phyloP scores from a whole-genome alignment of 257 asterid genomes.

The Solanum neorickii region DNA sequence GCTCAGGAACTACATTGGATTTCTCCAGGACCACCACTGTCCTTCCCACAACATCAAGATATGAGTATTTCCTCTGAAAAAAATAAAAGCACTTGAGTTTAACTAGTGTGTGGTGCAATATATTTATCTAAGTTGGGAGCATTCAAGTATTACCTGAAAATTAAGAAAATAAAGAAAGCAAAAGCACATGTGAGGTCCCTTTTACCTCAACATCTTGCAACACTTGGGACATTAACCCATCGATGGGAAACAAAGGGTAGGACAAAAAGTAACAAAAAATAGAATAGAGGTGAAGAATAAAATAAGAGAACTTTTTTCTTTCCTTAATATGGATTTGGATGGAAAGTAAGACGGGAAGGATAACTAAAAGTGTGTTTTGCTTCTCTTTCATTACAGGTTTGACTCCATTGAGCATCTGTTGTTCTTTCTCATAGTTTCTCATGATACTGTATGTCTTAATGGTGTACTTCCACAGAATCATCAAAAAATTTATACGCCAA shows the following conservation, averaged over 20 bases:
- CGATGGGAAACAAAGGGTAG: neutral
- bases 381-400: neutral
- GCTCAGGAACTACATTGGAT: conserved; percentile 90
- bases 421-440: neutral
- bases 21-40: conserved; percentile 87
- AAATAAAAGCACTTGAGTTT: conserved; percentile 18
- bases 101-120: neutral
- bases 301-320: neutral
- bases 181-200: neutral
- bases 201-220: neutral
- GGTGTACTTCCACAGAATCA: neutral
- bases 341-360: neutral
- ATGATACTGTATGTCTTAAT: neutral
- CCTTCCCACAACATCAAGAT: conserved; percentile 94
- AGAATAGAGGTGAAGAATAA: neutral
- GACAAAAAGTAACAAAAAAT: neutral
- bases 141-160: neutral
- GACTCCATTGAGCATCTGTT: neutral
- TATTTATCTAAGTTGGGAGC: neutral
- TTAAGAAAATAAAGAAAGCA: neutral
- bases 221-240: neutral
- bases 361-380: neutral
- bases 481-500: neutral
- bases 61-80: conserved; percentile 84
- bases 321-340: neutral